These are phyloP conservation scores for Paecilomyces sp. DNA, from an alignment of 2,329 filamentous ascomycete species.

Conservation along the genomic window DNA sequence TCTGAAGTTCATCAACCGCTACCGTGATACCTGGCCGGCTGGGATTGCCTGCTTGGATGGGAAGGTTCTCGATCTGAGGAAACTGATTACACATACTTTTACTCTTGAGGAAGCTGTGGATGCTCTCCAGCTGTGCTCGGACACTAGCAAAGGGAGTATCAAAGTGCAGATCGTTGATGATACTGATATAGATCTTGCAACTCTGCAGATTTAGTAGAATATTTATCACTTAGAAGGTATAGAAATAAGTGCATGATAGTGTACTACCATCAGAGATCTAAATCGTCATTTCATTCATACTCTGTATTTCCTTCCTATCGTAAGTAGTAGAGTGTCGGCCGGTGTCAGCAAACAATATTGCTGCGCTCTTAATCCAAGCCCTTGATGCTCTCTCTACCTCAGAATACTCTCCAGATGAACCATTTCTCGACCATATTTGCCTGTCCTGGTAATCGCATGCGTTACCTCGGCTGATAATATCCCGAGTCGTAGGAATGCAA, in stretches of 20 bases:
- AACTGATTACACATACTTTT: slow-evolving; percentile 56
- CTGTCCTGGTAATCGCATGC: too few relatives aligned
- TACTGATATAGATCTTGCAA: slow-evolving; percentile 12
- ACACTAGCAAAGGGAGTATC: slow-evolving; percentile 48
- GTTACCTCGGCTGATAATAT: not conserved
- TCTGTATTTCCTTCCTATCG: too few relatives aligned
- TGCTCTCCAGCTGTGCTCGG: slow-evolving; percentile 48
- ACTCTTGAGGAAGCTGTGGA: slow-evolving; percentile 56
- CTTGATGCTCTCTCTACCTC: too few relatives aligned
- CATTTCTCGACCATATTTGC: too few relatives aligned
- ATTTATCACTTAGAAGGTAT: not conserved
- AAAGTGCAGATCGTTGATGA: slow-evolving; percentile 56
- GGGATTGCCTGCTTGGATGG: slow-evolving; percentile 56
- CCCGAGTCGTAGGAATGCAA: not conserved
- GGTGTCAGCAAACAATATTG: too few relatives aligned
- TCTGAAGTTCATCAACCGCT: slow-evolving; percentile 64
- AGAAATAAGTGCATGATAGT: not conserved
- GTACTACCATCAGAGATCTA: too few relatives aligned
- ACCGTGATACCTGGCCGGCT: slow-evolving; percentile 62
- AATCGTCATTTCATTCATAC: too few relatives aligned
- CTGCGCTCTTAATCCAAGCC: too few relatives aligned
- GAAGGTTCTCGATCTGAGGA: slow-evolving; percentile 54
- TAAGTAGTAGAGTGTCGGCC: too few relatives aligned
- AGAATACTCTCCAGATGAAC: too few relatives aligned
- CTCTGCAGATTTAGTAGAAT: not conserved